Evolutionary conservation across 257 asterid genomes (phyloP).

Genomic region (Ballota nigra): DNA sequence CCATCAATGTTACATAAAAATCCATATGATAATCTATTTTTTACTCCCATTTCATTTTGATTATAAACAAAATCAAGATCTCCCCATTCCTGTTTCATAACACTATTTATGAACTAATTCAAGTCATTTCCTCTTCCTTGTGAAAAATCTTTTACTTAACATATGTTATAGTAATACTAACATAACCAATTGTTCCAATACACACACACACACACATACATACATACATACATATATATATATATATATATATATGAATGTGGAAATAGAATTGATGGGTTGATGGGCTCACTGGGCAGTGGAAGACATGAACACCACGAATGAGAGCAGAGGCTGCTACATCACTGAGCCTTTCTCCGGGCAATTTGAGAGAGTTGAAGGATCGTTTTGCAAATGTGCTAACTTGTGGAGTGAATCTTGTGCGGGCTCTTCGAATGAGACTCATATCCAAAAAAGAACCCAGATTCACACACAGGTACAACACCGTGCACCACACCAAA

Average conservation of each 20-base stretch:
- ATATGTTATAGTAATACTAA: not conserved
- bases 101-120: not conserved
- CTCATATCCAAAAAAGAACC: constrained; percentile 40
- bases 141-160: not conserved
- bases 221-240: not conserved
- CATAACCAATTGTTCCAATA: constrained; percentile 3
- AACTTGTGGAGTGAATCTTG: constrained; percentile 37
- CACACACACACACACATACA: not conserved
- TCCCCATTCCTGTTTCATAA: not conserved
- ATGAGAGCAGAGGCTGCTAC: constrained; percentile 54
- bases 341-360: constrained; percentile 42
- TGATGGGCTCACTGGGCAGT: constrained; percentile 64
- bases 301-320: constrained; percentile 91
- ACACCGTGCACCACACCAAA: no score
- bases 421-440: constrained; percentile 44
- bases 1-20: constrained; percentile 1
- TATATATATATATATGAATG: not conserved
- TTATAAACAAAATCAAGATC: not conserved
- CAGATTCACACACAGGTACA: constrained; percentile 15
- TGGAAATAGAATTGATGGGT: not conserved
- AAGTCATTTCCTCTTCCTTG: not conserved
- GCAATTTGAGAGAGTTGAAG: constrained; percentile 41
- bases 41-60: not conserved
- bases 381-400: constrained; percentile 40
- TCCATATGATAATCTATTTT: not conserved